Evolutionary conservation across 1,284 basidiomycete species (phyloP), one percentile per base, ranked within the genome.

Genomic region (Agroathelia rolfsii): DNA sequence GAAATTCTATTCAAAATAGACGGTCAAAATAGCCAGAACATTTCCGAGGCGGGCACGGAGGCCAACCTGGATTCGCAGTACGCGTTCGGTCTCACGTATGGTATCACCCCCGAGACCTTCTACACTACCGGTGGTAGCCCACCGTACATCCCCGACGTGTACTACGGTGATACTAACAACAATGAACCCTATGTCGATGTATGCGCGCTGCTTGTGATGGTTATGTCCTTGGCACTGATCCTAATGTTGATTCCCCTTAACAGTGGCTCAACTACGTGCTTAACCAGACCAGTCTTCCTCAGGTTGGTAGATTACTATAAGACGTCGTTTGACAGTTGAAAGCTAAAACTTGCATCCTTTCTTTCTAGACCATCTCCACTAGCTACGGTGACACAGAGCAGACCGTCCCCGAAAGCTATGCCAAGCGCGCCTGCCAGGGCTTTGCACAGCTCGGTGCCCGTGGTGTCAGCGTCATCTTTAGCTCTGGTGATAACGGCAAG

Each of bases 41-140:
- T 57, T 11, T 47, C 51, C 1, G 55, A 57, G 12, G 71, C 79
- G 8, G 81, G 79, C 1, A 49, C 46, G 4, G 84, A 88, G 52
- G 83, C 82, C 10, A 67, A 83, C 44, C 55, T 88, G 39, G 85
- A 82, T 50, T 66, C 61, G 5, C 79, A 76, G 49, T 80, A 69
- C 56, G 77, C 65, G 1, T 76, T 70, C 41, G 79, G 78, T 16
- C 39, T 81, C 16, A 61, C 74, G 1, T 64, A 63, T 42, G 37
- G 59, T 39, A 56, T 57, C 14, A 62, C 59, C 20, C 63, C 55
- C 36, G 64, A 55, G 5, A 73, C 61, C 7, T 77, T 73, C 48
- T 82, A 55, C 49, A 70, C 76, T 6, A 80, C 75, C n/a, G 70
- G 54, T 26, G 76, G 71, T 14, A 52, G 51, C 3, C 72, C 76